Percentiles rank a stretch among this genome's conserved stretches.
Conservation (phyloP, 805 yeast species). For the Candida ulmi region DNA sequence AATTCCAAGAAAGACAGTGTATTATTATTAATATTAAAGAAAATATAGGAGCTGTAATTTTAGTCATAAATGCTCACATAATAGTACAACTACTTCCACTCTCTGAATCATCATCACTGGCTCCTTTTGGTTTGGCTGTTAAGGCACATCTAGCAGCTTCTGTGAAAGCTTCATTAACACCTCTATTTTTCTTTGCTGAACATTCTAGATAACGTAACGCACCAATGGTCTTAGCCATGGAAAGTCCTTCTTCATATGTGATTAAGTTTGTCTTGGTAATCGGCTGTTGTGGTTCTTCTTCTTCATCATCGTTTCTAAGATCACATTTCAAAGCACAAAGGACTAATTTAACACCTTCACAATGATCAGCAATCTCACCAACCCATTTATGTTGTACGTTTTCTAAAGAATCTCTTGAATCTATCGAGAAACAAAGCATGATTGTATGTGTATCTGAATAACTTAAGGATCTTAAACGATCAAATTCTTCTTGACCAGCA, state of each 20-base stretch:
- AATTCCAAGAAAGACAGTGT: no score
- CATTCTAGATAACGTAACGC: slow-evolving; percentile 94
- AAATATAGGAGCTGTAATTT: no score
- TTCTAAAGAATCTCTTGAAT: slow-evolving; percentile 88
- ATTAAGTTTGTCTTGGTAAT: slow-evolving; percentile 47
- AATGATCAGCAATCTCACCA: slow-evolving; percentile 93
- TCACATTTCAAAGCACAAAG: slow-evolving; percentile 94
- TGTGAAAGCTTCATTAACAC: slow-evolving; percentile 98
- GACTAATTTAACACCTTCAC: slow-evolving; percentile 92
- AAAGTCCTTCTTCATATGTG: slow-evolving; percentile 88
- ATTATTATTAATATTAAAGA: no score
- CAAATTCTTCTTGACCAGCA: slow-evolving; percentile 98
- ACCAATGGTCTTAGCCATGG: slow-evolving; percentile 88
- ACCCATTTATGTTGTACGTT: slow-evolving; percentile 97
- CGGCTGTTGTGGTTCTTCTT: slow-evolving; percentile 25
- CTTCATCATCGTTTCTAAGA: slow-evolving; percentile 65
- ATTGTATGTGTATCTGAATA: slow-evolving; percentile 96
- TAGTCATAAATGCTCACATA: slow-evolving; percentile 33
- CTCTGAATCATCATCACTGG: slow-evolving; percentile 38
- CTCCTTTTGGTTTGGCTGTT: slow-evolving; percentile 81
- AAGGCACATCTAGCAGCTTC: slow-evolving; percentile 98
- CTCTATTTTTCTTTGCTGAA: slow-evolving; percentile 92
- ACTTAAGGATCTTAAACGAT: slow-evolving; percentile 83
- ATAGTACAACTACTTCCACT: slow-evolving; percentile 31
- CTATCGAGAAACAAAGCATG: slow-evolving; percentile 93